Evolutionary conservation across 768 basidiomycete genomes (phyloP).

Genomic region (Tylopilus plumbeoviolaceoides): DNA sequence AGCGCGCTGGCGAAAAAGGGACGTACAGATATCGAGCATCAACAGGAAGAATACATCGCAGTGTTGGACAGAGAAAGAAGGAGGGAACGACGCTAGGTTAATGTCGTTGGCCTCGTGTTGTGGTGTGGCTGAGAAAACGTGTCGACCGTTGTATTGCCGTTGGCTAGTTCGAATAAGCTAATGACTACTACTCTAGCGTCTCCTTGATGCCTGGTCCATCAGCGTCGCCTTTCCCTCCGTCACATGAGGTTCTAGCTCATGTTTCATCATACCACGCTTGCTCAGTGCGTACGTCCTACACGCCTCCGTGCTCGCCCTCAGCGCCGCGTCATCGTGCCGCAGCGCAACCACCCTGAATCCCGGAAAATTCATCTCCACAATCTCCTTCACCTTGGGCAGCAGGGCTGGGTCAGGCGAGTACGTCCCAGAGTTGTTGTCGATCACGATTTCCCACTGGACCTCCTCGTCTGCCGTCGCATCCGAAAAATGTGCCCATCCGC

Average conservation of each 20-base stretch:
- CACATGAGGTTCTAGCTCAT: slow-evolving; percentile 64
- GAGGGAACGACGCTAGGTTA: not conserved
- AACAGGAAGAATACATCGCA: slow-evolving; percentile 23
- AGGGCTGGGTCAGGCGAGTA: slow-evolving; percentile 69
- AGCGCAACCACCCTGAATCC: slow-evolving; percentile 55
- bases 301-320: slow-evolving; percentile 58
- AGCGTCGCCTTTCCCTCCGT: slow-evolving; percentile 53
- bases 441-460: slow-evolving; percentile 74
- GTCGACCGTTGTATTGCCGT: slow-evolving; percentile 27
- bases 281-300: slow-evolving; percentile 63
- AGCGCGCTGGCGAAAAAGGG: not conserved
- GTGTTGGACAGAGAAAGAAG: slow-evolving; percentile 8
- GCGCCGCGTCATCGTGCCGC: slow-evolving; percentile 50
- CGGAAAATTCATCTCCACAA: slow-evolving; percentile 72
- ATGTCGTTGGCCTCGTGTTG: slow-evolving; percentile 29
- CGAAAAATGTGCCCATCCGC: slow-evolving; percentile 62
- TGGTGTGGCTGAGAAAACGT: slow-evolving; percentile 35
- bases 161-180: not conserved
- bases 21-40: slow-evolving; percentile 24
- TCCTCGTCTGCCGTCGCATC: slow-evolving; percentile 51
- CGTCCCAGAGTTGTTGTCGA: slow-evolving; percentile 86
- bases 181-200: not conserved
- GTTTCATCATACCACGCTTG: slow-evolving; percentile 52
- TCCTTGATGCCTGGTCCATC: slow-evolving; percentile 25
- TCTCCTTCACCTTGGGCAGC: slow-evolving; percentile 54